Conservation (phyloP, 1,284 basidiomycete genomes). For the Kwoniella shivajii region DNA sequence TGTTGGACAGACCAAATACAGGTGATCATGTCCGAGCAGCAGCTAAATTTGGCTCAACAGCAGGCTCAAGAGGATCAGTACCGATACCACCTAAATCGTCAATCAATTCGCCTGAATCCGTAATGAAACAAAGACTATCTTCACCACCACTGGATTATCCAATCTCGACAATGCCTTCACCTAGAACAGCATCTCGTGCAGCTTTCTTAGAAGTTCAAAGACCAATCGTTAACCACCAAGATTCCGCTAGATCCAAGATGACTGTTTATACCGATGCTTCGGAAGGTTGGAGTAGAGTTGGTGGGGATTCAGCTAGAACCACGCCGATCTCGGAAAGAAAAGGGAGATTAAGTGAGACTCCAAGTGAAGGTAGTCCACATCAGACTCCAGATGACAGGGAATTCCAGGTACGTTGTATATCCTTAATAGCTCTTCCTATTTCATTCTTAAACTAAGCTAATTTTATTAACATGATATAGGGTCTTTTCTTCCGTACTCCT, state of each 20-base stretch:
- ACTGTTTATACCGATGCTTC: slow-evolving; percentile 35
- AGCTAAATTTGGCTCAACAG: not conserved
- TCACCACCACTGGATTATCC: slow-evolving; percentile 22
- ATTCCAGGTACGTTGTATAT: slow-evolving; percentile 25
- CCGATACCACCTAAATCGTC: slow-evolving; percentile 8
- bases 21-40: not conserved
- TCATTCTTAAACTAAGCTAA: not conserved
- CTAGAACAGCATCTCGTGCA: slow-evolving; percentile 1
- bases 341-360: not conserved
- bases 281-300: slow-evolving; percentile 27
- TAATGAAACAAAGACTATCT: not conserved
- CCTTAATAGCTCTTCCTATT: not conserved
- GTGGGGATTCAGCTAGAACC: slow-evolving; percentile 4
- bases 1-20: slow-evolving; percentile 2
- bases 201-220: slow-evolving; percentile 7
- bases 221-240: slow-evolving; percentile 14
- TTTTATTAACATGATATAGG: slow-evolving; percentile 15
- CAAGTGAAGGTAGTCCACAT: slow-evolving; percentile 19
- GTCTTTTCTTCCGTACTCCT: slow-evolving; percentile 50
- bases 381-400: slow-evolving; percentile 23
- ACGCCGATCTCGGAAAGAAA: slow-evolving; percentile 7
- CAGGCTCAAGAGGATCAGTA: not conserved
- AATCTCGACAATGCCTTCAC: slow-evolving; percentile 22
- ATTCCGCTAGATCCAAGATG: slow-evolving; percentile 15
- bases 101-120: not conserved